Conservation (phyloP, 768 basidiomycete species). For the Exsudoporus frostii region DNA sequence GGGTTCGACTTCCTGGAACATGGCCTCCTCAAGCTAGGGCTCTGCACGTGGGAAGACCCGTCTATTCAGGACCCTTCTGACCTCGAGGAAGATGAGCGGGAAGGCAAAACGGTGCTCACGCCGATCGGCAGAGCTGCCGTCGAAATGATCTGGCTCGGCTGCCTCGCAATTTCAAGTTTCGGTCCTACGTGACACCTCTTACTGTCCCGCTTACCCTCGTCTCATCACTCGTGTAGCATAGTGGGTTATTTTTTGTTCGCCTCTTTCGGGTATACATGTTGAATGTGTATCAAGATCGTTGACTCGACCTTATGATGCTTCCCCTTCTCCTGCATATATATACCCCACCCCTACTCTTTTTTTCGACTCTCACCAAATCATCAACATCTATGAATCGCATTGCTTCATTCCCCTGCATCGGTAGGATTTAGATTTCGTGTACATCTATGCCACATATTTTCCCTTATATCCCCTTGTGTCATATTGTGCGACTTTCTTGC, state of each 20-base stretch:
- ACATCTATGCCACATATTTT: conserved; percentile 14
- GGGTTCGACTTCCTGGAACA: conserved; percentile 82
- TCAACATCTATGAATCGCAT: conserved; percentile 8
- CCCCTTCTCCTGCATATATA: neutral
- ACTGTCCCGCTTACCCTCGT: neutral
- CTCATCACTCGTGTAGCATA: conserved; percentile 12
- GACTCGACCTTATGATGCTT: neutral
- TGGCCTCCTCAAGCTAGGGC: conserved; percentile 70
- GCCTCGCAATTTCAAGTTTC: conserved; percentile 48
- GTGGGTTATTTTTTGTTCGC: conserved; percentile 1
- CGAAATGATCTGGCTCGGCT: conserved; percentile 55
- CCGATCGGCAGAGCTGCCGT: conserved; percentile 48
- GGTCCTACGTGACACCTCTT: conserved; percentile 15
- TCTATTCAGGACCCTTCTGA: conserved; percentile 16
- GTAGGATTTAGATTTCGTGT: conserved; percentile 24
- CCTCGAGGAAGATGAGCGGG: conserved; percentile 42
- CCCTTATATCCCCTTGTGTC: conserved; percentile 12
- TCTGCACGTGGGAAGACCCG: conserved; percentile 42
- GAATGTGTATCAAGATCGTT: neutral
- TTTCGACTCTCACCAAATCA: conserved; percentile 1
- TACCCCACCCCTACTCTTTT: neutral
- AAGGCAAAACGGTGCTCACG: conserved; percentile 41
- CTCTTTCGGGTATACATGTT: neutral
- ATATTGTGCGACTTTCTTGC: conserved; percentile 8
- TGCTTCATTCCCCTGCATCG: conserved; percentile 13